Evolutionary conservation across 306 rosid species (phyloP), one percentile per base, ranked within the genome.

Genomic region (Lathyrus sativus): DNA sequence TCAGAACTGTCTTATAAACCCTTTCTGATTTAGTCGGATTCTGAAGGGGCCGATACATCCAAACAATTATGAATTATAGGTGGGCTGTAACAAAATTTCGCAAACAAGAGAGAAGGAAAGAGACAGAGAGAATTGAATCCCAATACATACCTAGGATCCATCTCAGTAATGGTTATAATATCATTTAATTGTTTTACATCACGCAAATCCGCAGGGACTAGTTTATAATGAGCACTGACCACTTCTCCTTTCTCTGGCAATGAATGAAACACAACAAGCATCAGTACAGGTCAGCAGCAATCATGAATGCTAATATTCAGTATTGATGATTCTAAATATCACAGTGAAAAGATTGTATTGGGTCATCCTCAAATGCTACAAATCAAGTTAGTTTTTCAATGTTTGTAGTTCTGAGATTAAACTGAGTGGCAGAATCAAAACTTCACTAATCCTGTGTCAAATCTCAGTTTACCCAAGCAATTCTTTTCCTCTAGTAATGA

Each of bases 171-270:
- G 63, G 87, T 50, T 74, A 90, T 75, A 70, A 90, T 72, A 69
- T 85, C 85, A 48, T 71, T 75, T 79, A 95, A 85, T 31, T 85
- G 73, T 69, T 73, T 76, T 49, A 59, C 60, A 66, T 90, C 86
- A 11, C 97, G 89, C 76, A 95, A 76, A 82, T 95, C 97, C 67
- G 83, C 82, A 56, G 97, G 99, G 29, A 95, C 90, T 56, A 90
- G 83, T 78, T 88, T 95, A 68, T 95, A 95, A 59, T 87, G 89
- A 65, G 87, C 96, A 48, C 97, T 74, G 68, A 81, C 48, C 69
- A 89, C 96, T 84, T 95, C 96, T 72, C 98, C 99, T 76, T 79
- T 89, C 75, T 90, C 99, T 95, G 82, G 84, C 72, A 85, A 71
- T 75, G 62, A 39, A 83, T 65, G 51, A 69, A 50, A 38, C 43